phyloP scores from a whole-genome alignment of 2,329 filamentous ascomycete genomes.

The Penicillium sp. region DNA sequence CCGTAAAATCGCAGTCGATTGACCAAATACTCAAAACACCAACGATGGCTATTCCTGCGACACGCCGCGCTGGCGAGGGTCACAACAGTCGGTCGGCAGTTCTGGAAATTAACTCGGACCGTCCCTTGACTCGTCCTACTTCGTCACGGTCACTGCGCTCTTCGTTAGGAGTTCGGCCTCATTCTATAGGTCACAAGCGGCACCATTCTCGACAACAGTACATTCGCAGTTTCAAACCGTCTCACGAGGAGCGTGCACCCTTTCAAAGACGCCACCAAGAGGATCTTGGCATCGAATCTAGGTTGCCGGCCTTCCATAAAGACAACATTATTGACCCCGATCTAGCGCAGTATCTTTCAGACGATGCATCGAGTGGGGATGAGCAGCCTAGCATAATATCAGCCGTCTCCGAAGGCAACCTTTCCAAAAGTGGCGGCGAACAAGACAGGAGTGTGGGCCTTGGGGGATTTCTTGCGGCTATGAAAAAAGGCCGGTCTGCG shows the following conservation, averaged over 20 bases:
- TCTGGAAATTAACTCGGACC: slow-evolving; percentile 80
- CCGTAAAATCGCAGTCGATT: slow-evolving; percentile 42
- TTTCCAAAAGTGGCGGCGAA: slow-evolving; percentile 60
- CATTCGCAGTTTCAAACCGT: slow-evolving; percentile 65
- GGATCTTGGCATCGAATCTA: slow-evolving; percentile 58
- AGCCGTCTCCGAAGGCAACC: slow-evolving; percentile 61
- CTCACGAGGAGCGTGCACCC: slow-evolving; percentile 73
- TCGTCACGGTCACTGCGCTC: slow-evolving; percentile 87
- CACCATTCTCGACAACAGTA: slow-evolving; percentile 85
- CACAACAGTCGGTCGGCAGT: slow-evolving; percentile 79
- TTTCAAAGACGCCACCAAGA: slow-evolving; percentile 72
- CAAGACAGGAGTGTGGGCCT: slow-evolving; percentile 67
- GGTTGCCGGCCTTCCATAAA: slow-evolving; percentile 88
- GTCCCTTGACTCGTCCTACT: slow-evolving; percentile 74
- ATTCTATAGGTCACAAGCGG: slow-evolving; percentile 75
- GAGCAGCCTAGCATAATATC: slow-evolving; percentile 82
- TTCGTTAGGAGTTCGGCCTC: slow-evolving; percentile 60
- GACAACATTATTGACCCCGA: slow-evolving; percentile 99
- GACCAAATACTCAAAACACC: slow-evolving; percentile 47
- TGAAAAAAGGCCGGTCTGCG: slow-evolving; percentile 68
- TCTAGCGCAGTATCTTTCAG: slow-evolving; percentile 89
- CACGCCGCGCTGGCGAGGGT: slow-evolving; percentile 62
- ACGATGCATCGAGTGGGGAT: slow-evolving; percentile 85
- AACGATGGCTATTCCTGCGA: slow-evolving; percentile 61
- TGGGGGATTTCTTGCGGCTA: slow-evolving; percentile 63